Evolutionary conservation across 345 rosid species (phyloP), one percentile per base, ranked within the genome.

Genomic region (Citrus maxima): DNA sequence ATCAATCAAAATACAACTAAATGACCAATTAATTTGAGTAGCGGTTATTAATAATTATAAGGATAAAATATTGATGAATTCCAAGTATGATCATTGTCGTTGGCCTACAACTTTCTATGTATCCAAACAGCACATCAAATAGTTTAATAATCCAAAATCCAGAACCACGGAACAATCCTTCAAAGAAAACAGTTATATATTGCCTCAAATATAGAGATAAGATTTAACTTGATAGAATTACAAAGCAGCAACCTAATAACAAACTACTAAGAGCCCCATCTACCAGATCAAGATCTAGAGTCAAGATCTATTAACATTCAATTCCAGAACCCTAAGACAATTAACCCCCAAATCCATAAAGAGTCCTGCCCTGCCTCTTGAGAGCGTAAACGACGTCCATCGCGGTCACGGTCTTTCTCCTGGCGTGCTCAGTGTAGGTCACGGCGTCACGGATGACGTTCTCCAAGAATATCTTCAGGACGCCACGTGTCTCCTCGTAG

Each of bases 401-500:
- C n/a, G 88, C 86, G 2, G 88, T 86, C 12, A 86, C 88, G 0
- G 86, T 86, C 82, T 86, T 86, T 46, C 86, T 77, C 72, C 86
- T 82, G 1, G 86, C 86, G 61, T 86, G 88, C 82, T 86, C 88
- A 0, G 86, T 86, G 82, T 86, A 86, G 5, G 88, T 83, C 1
- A 86, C 85, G 0, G 86, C 86, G 8, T 86, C 86, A 4, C 88
- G 83, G 5, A 88, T 88, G 7, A 88, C 89, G 40, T 88, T 88
- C 83, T 88, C 89, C 63, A 88, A 68, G n/a, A 86, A 88, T 74
- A 88, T 88, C 88, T 88, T 88, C 38, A 88, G 82, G 0, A 88
- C 89, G 3, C 89, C 91, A 32, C 91, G 82, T 0, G 91, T 88
- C 79, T 88, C 91, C 19, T 88, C 91, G 16, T 88, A 88, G 81